Percentiles rank a stretch among this genome's conserved stretches.
Conservation (phyloP, 1,139 yeast genomes). For the Lodderomyces theae region DNA sequence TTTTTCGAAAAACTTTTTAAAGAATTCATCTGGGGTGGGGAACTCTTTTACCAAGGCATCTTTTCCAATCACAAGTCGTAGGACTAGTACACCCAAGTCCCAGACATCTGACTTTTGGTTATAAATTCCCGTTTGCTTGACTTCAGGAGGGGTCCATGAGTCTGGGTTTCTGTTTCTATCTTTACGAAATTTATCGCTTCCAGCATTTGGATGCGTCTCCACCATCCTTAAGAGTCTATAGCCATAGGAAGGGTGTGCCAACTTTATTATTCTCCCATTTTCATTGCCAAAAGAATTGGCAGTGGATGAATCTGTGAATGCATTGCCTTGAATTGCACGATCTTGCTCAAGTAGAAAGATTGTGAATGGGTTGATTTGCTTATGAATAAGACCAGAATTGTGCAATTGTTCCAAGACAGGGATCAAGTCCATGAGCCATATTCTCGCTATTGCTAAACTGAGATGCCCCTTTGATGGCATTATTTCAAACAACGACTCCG, state of each 20-base stretch:
- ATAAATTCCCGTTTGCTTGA: slow-evolving; percentile 34
- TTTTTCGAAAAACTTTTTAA: slow-evolving; percentile 34
- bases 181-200: slow-evolving; percentile 12
- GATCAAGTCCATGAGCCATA: slow-evolving; percentile 83
- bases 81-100: slow-evolving; percentile 81
- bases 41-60: slow-evolving; percentile 29
- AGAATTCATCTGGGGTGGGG: slow-evolving; percentile 60
- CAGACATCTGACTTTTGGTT: slow-evolving; percentile 88
- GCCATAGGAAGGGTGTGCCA: slow-evolving; percentile 72
- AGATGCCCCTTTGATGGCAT: slow-evolving; percentile 68
- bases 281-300: slow-evolving; percentile 2
- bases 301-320: slow-evolving; percentile 6
- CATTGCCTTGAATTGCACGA: slow-evolving; percentile 11
- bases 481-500: slow-evolving; percentile 62
- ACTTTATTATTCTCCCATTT: slow-evolving; percentile 44
- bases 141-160: slow-evolving; percentile 74
- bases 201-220: slow-evolving; percentile 43
- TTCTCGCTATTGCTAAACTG: slow-evolving; percentile 71
- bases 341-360: slow-evolving; percentile 32
- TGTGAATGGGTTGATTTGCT: slow-evolving; percentile 60
- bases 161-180: slow-evolving; percentile 19
- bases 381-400: slow-evolving; percentile 76
- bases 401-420: slow-evolving; percentile 85
- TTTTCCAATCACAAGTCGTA: slow-evolving; percentile 66
- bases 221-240: slow-evolving; percentile 62